Conservation (phyloP, 345 rosid species). For the Laguncularia racemosa region DNA sequence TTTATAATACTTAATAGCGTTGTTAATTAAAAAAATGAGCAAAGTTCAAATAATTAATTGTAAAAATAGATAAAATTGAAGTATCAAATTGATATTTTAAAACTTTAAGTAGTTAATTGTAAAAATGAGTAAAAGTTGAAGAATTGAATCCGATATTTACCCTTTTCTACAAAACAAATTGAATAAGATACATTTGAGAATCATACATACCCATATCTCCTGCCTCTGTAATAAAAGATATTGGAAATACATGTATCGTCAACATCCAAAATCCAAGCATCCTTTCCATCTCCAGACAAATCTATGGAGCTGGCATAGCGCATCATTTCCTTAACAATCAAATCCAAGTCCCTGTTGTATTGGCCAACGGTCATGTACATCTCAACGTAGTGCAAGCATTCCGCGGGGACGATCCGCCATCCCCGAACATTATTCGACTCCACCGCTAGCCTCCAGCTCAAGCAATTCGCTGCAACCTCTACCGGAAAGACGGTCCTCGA, state of each 20-base stretch:
- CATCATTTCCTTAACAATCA: conserved; percentile 40
- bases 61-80: too few relatives aligned
- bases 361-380: conserved; percentile 73
- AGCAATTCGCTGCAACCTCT: conserved; percentile 21
- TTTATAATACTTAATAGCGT: too few relatives aligned
- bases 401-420: conserved; percentile 70
- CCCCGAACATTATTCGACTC: conserved; percentile 69
- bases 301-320: conserved; percentile 31
- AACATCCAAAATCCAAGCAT: conserved; percentile 86
- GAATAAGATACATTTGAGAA: too few relatives aligned
- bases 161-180: too few relatives aligned
- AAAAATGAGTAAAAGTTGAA: too few relatives aligned
- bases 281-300: conserved; percentile 45
- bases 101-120: too few relatives aligned
- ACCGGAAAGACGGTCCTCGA: not conserved
- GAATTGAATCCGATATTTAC: too few relatives aligned
- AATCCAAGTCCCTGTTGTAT: conserved; percentile 49
- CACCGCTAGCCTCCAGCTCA: conserved; percentile 80
- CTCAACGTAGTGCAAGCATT: conserved; percentile 49
- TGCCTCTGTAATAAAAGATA: conserved; percentile 52
- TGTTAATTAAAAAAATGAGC: too few relatives aligned
- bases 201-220: conserved; percentile 87
- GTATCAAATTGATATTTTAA: too few relatives aligned
- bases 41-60: too few relatives aligned
- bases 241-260: conserved; percentile 95